These are phyloP conservation scores for Sporodiniella umbellata DNA, from an alignment of 371 early-diverging fungal species.

Conservation along the genomic window DNA sequence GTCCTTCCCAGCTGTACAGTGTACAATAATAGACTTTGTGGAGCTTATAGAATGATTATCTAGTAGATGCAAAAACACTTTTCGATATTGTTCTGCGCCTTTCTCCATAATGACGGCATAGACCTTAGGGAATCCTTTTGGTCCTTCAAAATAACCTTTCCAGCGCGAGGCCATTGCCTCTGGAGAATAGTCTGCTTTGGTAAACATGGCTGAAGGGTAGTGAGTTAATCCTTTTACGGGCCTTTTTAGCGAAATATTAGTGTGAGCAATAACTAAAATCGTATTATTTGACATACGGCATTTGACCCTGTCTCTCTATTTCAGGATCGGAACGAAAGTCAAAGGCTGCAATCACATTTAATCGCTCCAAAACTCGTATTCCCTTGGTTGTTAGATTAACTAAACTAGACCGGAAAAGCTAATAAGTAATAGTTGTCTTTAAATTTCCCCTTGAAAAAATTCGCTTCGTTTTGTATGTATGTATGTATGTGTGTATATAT, in stretches of 20 bases:
- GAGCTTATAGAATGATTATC: slow-evolving; percentile 45
- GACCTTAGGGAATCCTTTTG: slow-evolving; percentile 54
- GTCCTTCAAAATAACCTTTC: slow-evolving; percentile 57
- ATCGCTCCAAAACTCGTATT: slow-evolving; percentile 35
- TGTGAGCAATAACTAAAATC: not conserved
- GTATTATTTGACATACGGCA: slow-evolving; percentile 29
- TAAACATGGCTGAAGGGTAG: slow-evolving; percentile 55
- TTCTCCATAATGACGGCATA: slow-evolving; percentile 55
- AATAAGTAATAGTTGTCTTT: no score
- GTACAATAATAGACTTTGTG: slow-evolving; percentile 64
- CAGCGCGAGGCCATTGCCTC: slow-evolving; percentile 58
- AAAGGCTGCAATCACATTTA: slow-evolving; percentile 51
- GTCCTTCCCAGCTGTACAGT: slow-evolving; percentile 90
- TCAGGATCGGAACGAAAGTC: slow-evolving; percentile 59
- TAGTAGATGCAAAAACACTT: slow-evolving; percentile 53
- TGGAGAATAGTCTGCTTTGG: slow-evolving; percentile 58
- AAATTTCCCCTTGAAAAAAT: no score
- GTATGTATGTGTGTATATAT: no score
- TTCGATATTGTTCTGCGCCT: slow-evolving; percentile 44
- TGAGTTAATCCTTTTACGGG: slow-evolving; percentile 31
- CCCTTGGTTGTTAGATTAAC: slow-evolving; percentile 47
- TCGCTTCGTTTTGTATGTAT: no score
- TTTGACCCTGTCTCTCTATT: slow-evolving; percentile 42
- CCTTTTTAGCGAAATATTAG: slow-evolving; percentile 10
- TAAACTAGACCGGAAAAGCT: no score